These are phyloP conservation scores for Torulaspora quercuum DNA, from an alignment of 805 yeast species.

Conservation along the genomic window DNA sequence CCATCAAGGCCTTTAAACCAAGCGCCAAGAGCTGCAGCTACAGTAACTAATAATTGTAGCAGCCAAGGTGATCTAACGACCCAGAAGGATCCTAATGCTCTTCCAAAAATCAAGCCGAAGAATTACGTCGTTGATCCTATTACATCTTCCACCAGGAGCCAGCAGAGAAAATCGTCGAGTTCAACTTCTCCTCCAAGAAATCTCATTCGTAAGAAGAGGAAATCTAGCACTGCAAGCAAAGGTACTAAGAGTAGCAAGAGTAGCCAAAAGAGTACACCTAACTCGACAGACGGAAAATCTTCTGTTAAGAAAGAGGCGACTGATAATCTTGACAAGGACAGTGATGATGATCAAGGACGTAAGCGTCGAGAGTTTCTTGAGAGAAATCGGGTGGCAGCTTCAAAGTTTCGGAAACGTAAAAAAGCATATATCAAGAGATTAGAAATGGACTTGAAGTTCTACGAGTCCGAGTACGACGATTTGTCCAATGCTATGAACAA, in stretches of 20 bases:
- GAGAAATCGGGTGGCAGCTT: slow-evolving; percentile 91
- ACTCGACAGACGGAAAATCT: slow-evolving; percentile 4
- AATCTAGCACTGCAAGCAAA: slow-evolving; percentile 9
- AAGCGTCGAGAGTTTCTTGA: slow-evolving; percentile 70
- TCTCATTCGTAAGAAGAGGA: slow-evolving; percentile 10
- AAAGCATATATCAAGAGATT: slow-evolving; percentile 81
- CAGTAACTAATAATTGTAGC: not conserved
- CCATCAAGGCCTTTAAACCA: slow-evolving; percentile 1
- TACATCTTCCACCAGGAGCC: slow-evolving; percentile 4
- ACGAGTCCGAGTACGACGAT: slow-evolving; percentile 65
- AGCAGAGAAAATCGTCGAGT: slow-evolving; percentile 6
- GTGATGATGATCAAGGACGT: slow-evolving; percentile 69
- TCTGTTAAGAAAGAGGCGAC: slow-evolving; percentile 3
- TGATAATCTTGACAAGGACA: slow-evolving; percentile 25
- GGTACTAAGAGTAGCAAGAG: slow-evolving; percentile 13
- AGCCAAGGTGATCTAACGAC: not conserved
- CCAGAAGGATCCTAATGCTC: not conserved
- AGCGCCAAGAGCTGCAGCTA: not conserved
- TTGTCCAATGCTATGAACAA: slow-evolving; percentile 39
- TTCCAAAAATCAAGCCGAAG: not conserved
- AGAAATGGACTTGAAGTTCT: slow-evolving; percentile 72
- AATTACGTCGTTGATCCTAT: slow-evolving; percentile 2
- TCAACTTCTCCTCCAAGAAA: slow-evolving; percentile 11
- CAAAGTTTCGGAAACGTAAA: slow-evolving; percentile 91
- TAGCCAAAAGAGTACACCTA: slow-evolving; percentile 12